Evolutionary conservation across 1,284 basidiomycete species (phyloP), one percentile per base, ranked within the genome.

Genomic region (Peniophora sp.): DNA sequence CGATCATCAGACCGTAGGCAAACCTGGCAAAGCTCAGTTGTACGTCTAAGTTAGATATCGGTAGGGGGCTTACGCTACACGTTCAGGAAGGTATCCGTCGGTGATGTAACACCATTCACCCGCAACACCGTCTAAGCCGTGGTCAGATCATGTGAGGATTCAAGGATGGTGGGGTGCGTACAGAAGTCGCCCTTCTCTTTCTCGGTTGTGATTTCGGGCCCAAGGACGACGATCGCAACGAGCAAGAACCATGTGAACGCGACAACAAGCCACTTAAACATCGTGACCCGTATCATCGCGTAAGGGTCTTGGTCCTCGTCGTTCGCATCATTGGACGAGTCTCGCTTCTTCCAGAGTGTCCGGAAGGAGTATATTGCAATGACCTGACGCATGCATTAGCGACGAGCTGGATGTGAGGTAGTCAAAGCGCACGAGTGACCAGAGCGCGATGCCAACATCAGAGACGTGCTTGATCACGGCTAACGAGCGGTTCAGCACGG

Each of bases 21-120:
- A 78, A 57, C 39, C 74, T 77, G 51, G 25, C 45, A 19, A 25
- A 27, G 53, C 19, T 32, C 27, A 32, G 12, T 32, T 6, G 27
- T 5, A 8, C n/a, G 16, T 8, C 5, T n/a, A 6, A n/a, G 38
- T 8, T 41, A 8, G 19, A n/a, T 32, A 5, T 14, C 27, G 9
- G 27, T n/a, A 45, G 12, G n/a, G 32, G 19, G 64, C 77, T 43
- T 66, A 78, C 77, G 68, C 67, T 47, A 79, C 64, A n/a, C 72
- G 70, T 53, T 74, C 63, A 2, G 62, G 50, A 1, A 60, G 57
- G 53, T 79, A 78, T 22, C 63, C 59, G 12, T 69, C 63, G 5
- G 75, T 66, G 32, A 81, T 80, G 75, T 77, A 79, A 56, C 79
- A 81, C 74, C 74, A 79, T 53, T 72, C 71, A 0, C 75, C 77